Base-by-base conservation (phyloP, 306 rosid genomes). In the Comarum palustre region DNA sequence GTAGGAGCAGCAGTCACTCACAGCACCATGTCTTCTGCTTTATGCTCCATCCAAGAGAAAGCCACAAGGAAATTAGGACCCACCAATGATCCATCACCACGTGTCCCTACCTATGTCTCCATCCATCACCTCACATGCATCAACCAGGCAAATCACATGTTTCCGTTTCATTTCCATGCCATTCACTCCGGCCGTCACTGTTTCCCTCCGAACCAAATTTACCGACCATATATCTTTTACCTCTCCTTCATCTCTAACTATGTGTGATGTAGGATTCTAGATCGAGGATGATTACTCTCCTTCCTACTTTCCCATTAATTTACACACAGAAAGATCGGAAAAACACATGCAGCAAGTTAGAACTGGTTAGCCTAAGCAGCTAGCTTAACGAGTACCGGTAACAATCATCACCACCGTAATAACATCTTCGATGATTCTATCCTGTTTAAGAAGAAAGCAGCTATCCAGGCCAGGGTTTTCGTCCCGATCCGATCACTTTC, bases 111-210 rank as follows among this genome's bases (percentile, higher is more conserved):
- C 78, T 2, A 59, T 57, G 76, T 61, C 74, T 14, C 70, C 68
- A 54, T 55, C 73, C n/a, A 43, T 80, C 83, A 80, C 83, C 51
- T 80, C 83, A 80, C 83, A 70, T 80, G 83, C 80, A 75, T 39
- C 32, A 13, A 50, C 12, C 64, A 70, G 83, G 39, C 73, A 80
- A 70, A 70, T 70, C 83, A 80, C 83, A 75, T 80, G 83, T 75
- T 70, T 55, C 24, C 1, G n/a, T 11, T 42, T n/a, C 47, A 36
- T 38, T 34, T 16, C 63, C 58, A 20, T 52, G 27, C 59, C 59
- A 29, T 57, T 48, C 67, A 75, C 31, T n/a, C 36, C 11, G n/a
- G n/a, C n/a, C 6, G 31, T 17, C 54, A 62, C 4, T 61, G 6
- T 61, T 36, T 12, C 31, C 61, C 15, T 55, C 2, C 2, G 31